Conservation (phyloP, 805 yeast genomes). For the Ogataea dorogensis region DNA sequence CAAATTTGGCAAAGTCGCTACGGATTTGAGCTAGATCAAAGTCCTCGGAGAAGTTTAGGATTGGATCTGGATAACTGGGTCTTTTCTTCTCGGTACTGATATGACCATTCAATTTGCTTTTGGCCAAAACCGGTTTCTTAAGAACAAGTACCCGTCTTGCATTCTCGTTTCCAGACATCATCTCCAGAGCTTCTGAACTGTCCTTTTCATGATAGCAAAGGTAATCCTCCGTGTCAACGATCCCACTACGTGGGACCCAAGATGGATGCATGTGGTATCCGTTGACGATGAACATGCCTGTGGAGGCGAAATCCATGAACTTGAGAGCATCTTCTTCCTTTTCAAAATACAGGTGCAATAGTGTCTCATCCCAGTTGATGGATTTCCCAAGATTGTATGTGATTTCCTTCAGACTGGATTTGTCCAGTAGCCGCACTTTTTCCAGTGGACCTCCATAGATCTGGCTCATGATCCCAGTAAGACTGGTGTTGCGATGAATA, state of each 20-base stretch:
- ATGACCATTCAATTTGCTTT: slow-evolving; percentile 21
- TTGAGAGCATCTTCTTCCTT: slow-evolving; percentile 50
- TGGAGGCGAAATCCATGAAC: slow-evolving; percentile 51
- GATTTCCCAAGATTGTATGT: slow-evolving; percentile 14
- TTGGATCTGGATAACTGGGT: slow-evolving; percentile 43
- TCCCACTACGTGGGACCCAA: slow-evolving; percentile 39
- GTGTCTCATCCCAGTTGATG: slow-evolving; percentile 27
- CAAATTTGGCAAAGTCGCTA: slow-evolving; percentile 54
- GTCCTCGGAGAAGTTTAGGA: slow-evolving; percentile 40
- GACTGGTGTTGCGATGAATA: slow-evolving; percentile 38
- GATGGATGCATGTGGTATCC: slow-evolving; percentile 48
- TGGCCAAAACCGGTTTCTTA: slow-evolving; percentile 36
- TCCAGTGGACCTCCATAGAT: slow-evolving; percentile 72
- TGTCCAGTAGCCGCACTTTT: slow-evolving; percentile 36
- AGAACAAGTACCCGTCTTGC: slow-evolving; percentile 58
- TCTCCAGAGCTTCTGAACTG: slow-evolving; percentile 23
- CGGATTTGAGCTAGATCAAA: slow-evolving; percentile 45
- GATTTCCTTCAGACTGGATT: slow-evolving; percentile 17
- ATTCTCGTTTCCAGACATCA: slow-evolving; percentile 36
- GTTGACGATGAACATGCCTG: slow-evolving; percentile 57
- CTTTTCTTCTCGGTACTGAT: slow-evolving; percentile 18
- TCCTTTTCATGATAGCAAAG: slow-evolving; percentile 13
- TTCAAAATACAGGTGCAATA: slow-evolving; percentile 50
- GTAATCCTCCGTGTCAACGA: slow-evolving; percentile 8
- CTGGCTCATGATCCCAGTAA: slow-evolving; percentile 51